Conservation (phyloP, 768 basidiomycete genomes). For the Mycena kentingensis region DNA sequence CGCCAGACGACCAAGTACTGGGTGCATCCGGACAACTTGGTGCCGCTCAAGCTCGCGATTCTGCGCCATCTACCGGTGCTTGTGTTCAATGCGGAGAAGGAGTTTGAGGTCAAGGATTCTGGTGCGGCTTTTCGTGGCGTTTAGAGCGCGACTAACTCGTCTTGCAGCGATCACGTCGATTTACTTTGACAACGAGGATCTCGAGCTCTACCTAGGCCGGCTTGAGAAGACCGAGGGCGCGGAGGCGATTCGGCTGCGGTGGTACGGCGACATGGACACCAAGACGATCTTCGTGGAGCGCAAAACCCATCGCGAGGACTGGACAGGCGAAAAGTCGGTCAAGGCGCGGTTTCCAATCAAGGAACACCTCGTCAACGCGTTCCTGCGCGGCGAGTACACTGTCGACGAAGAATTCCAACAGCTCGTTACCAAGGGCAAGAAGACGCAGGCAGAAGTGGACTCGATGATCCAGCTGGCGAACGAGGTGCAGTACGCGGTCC, state of each 20-base stretch:
- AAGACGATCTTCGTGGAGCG: conserved; percentile 89
- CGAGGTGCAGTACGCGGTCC: conserved; percentile 90
- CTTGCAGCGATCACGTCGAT: conserved; percentile 88
- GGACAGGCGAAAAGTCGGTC: conserved; percentile 99
- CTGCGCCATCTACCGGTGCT: conserved; percentile 86
- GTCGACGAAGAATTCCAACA: conserved; percentile 93
- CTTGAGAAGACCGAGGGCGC: conserved; percentile 99
- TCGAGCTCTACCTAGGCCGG: conserved; percentile 94
- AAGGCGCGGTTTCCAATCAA: conserved; percentile 96
- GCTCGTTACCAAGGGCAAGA: conserved; percentile 86
- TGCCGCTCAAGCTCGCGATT: conserved; percentile 91
- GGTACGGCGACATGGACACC: conserved; percentile 89
- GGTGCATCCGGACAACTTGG: conserved; percentile 96
- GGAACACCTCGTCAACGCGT: conserved; percentile 90
- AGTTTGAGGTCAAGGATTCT: conserved; percentile 83
- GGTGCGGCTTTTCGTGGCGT: conserved; percentile 44
- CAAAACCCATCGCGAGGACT: conserved; percentile 95
- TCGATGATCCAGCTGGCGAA: conserved; percentile 95
- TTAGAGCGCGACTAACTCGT: background rate
- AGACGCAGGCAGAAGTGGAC: conserved; percentile 89
- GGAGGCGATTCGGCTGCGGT: conserved; percentile 92
- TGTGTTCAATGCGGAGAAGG: conserved; percentile 95
- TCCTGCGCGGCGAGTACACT: conserved; percentile 85
- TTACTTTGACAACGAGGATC: conserved; percentile 94
- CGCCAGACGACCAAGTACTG: conserved; percentile 99